Conservation (phyloP, 345 rosid genomes). For the Diplotaxis tenuifolia region DNA sequence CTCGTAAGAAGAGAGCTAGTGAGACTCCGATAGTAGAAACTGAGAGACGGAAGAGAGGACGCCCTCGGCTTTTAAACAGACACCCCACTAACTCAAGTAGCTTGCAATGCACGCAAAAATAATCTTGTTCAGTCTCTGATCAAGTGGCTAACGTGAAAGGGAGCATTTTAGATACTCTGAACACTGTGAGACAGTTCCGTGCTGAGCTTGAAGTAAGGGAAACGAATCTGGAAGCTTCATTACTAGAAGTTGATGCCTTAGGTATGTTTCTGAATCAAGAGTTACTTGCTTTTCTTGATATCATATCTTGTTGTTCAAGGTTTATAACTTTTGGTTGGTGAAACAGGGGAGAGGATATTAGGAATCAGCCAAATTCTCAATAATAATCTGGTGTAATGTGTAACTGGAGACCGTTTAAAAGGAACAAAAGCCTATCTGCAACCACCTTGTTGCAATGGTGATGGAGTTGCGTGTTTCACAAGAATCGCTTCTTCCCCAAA, state of each 20-base stretch:
- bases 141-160: slow-evolving; percentile 23
- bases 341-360: slow-evolving; percentile 22
- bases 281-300: background rate
- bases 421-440: background rate
- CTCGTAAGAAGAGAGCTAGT: slow-evolving; percentile 20
- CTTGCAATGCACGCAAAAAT: background rate
- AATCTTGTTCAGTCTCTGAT: slow-evolving; percentile 21
- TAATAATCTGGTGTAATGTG: slow-evolving; percentile 1
- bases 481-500: background rate
- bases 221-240: slow-evolving; percentile 19
- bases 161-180: slow-evolving; percentile 15
- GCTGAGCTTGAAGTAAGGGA: slow-evolving; percentile 27
- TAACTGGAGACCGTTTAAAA: background rate
- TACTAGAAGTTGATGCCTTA: slow-evolving; percentile 9
- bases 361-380: slow-evolving; percentile 33
- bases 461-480: background rate
- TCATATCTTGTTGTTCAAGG: background rate
- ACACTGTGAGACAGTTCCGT: slow-evolving; percentile 1
- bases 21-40: background rate
- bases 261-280: slow-evolving; percentile 14
- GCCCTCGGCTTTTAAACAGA: background rate
- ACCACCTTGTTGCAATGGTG: background rate
- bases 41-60: slow-evolving; percentile 13
- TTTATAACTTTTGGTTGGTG: background rate
- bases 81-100: background rate